Conservation (phyloP, 2,329 filamentous ascomycete species). For the Zasmidium angulare region DNA sequence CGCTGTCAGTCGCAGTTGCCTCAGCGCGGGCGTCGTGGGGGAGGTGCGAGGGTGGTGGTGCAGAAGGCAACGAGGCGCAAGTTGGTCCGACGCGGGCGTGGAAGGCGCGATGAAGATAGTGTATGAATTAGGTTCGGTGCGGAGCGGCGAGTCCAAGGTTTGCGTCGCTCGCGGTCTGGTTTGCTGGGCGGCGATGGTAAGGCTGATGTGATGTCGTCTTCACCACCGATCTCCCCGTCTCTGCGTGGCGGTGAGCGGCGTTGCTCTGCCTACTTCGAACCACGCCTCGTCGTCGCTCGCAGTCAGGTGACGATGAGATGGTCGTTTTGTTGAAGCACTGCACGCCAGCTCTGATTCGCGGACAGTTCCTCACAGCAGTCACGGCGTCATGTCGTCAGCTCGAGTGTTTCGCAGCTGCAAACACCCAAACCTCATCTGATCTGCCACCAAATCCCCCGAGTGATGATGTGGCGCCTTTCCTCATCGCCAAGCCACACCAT, state of each 20-base stretch:
- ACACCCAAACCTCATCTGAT: not conserved
- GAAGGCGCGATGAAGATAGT: too few species aligned
- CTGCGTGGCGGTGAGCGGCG: too few species aligned
- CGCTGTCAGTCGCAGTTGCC: not conserved
- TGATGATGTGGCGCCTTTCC: not conserved
- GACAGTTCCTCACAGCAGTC: not conserved
- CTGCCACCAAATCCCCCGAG: not conserved
- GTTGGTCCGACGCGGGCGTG: not conserved
- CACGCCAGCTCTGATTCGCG: not conserved
- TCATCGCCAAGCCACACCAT: not conserved
- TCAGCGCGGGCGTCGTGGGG: not conserved
- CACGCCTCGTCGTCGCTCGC: not conserved
- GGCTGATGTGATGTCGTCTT: not conserved
- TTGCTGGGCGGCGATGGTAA: not conserved
- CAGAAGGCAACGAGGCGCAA: not conserved
- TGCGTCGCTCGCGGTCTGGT: not conserved
- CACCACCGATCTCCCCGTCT: too few species aligned
- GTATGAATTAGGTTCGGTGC: not conserved
- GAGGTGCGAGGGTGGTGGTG: not conserved
- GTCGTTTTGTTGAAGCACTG: not conserved
- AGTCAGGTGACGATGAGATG: not conserved
- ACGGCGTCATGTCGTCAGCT: not conserved
- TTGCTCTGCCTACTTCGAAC: too few species aligned
- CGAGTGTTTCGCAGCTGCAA: not conserved
- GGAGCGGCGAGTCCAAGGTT: not conserved